A percentile compares a stretch with the other conserved stretches of the same genome.
Evolutionary conservation across 2,329 filamentous ascomycete genomes (phyloP).

Genomic region (Talaromyces sp.): DNA sequence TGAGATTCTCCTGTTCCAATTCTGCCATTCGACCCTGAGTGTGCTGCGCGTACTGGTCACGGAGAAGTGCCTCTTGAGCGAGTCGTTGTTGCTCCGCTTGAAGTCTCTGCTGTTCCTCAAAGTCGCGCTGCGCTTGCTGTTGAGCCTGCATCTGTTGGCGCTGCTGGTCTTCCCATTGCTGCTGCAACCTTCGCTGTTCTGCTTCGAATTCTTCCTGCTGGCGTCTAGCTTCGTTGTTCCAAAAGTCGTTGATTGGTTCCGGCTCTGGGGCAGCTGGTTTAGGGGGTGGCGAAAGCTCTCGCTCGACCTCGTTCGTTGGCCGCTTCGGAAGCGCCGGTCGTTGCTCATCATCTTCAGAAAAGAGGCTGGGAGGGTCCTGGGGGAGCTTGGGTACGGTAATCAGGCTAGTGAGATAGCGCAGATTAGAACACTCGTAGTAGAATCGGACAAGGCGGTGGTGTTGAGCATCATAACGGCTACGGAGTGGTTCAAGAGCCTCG

Average conservation of each 20-base stretch:
- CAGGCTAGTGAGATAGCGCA: conserved; percentile 91
- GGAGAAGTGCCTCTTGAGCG: conserved; percentile 83
- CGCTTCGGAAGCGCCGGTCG: conserved; percentile 78
- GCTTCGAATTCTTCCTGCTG: conserved; percentile 95
- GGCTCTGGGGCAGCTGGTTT: conserved; percentile 68
- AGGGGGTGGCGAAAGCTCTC: conserved; percentile 64
- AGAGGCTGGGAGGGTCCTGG: conserved; percentile 84
- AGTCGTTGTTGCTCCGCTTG: conserved; percentile 85
- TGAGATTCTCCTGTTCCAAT: conserved; percentile 89
- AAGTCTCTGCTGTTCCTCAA: conserved; percentile 87
- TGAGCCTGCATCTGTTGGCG: conserved; percentile 77
- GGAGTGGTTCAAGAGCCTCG: conserved; percentile 82
- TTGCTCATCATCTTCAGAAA: conserved; percentile 76
- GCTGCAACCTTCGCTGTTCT: conserved; percentile 82
- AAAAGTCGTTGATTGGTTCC: conserved; percentile 95
- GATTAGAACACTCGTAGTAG: conserved; percentile 98
- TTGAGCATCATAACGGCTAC: conserved; percentile 86
- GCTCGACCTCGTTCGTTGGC: conserved; percentile 65
- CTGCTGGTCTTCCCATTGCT: conserved; percentile 78
- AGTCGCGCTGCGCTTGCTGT: conserved; percentile 84
- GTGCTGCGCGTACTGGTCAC: conserved; percentile 87
- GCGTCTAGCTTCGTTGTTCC: conserved; percentile 86
- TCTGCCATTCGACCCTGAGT: conserved; percentile 95
- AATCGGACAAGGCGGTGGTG: conserved; percentile 96
- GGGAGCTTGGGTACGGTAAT: conserved; percentile 96